Conservation (phyloP, 345 rosid genomes). For the Gossypium rotundifolium region DNA sequence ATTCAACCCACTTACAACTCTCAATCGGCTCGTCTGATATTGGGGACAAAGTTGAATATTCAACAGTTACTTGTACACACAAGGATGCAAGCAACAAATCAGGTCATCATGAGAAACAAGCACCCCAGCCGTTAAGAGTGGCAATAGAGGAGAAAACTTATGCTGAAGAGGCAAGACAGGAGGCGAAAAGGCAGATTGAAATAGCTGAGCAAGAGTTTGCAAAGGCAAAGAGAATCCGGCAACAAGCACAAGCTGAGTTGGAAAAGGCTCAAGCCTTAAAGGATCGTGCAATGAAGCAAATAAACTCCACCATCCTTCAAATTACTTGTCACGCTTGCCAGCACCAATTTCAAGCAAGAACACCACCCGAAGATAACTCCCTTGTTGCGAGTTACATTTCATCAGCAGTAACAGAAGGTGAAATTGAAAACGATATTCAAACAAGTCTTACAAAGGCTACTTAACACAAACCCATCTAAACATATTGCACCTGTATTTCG, state of each 20-base stretch:
- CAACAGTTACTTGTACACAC: background rate
- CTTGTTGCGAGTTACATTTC: constrained; percentile 44
- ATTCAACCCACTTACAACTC: constrained; percentile 51
- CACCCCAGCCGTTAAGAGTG: constrained; percentile 36
- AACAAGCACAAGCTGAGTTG: constrained; percentile 73
- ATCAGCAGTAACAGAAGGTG: constrained; percentile 37
- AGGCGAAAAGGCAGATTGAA: constrained; percentile 64
- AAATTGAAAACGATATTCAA: constrained; percentile 24
- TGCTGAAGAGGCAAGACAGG: constrained; percentile 60
- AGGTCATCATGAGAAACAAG: constrained; percentile 28
- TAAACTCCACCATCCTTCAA: constrained; percentile 53
- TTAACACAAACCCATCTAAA: background rate
- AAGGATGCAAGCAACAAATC: constrained; percentile 14
- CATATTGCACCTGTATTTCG: too few species aligned
- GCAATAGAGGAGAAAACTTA: constrained; percentile 55
- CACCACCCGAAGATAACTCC: constrained; percentile 37
- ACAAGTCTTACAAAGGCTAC: constrained; percentile 1
- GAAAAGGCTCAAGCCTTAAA: constrained; percentile 59
- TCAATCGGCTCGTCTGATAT: constrained; percentile 52
- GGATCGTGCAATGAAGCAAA: constrained; percentile 57
- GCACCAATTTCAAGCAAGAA: constrained; percentile 42
- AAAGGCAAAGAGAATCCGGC: constrained; percentile 69
- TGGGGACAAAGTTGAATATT: constrained; percentile 23
- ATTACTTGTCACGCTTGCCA: constrained; percentile 79
- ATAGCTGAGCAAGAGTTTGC: constrained; percentile 75